Percentiles rank a stretch among this genome's conserved stretches.
These are phyloP conservation scores for Achlya hypogyna DNA, from an alignment of 352 stramenopile species.

Conservation along the genomic window DNA sequence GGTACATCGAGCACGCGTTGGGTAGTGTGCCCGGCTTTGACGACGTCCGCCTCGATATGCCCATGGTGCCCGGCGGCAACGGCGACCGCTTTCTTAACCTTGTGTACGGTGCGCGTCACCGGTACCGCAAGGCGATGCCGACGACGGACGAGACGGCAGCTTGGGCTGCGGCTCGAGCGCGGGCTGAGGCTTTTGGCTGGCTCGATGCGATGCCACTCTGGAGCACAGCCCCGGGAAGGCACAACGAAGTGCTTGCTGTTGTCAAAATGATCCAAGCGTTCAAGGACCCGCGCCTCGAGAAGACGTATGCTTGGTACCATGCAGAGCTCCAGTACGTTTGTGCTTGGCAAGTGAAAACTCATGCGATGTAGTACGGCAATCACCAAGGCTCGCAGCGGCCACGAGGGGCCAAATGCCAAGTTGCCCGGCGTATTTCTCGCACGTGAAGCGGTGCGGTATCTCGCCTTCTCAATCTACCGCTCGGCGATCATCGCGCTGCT, in stretches of 20 bases:
- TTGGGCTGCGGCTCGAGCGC: too few species aligned
- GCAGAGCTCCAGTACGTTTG: neutral
- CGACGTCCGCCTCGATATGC: neutral
- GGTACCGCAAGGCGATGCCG: neutral
- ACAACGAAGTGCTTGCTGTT: neutral
- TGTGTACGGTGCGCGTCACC: neutral
- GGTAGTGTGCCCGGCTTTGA: neutral
- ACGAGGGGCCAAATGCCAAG: neutral
- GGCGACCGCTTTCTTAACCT: neutral
- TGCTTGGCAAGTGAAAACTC: neutral
- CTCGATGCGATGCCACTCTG: neutral
- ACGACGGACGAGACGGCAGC: too few species aligned
- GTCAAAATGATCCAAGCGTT: neutral
- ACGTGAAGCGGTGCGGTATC: neutral
- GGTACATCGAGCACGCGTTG: neutral
- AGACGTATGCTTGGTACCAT: neutral
- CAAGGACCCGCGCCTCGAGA: neutral
- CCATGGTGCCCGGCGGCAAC: neutral
- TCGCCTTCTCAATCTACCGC: neutral
- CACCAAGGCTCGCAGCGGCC: too few species aligned
- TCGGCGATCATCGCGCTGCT: neutral
- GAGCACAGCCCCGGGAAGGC: neutral
- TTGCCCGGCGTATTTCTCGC: neutral
- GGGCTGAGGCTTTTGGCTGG: constrained; percentile 1
- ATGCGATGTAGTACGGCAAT: neutral